Conservation (phyloP, 805 yeast genomes). For the Schizosaccharomyces japonicus region DNA sequence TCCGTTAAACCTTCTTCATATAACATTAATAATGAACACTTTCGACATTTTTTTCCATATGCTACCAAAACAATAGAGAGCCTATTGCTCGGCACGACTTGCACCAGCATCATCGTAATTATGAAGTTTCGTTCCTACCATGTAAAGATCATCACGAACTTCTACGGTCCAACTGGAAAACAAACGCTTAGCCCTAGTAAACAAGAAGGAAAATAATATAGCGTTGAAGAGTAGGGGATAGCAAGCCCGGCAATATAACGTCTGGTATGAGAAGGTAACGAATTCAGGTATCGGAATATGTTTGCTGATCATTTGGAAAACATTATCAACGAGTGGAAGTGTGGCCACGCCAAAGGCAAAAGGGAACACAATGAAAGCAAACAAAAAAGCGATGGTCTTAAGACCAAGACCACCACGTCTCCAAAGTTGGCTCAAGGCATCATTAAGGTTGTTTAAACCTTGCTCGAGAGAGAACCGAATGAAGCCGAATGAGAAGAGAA, state of each 20-base stretch:
- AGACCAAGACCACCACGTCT: too few relatives aligned
- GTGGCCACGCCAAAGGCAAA: too few relatives aligned
- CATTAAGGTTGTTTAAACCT: too few relatives aligned
- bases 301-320: background rate
- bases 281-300: background rate
- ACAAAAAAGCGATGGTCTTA: too few relatives aligned
- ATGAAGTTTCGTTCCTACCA: slow-evolving; percentile 16
- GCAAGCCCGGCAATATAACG: background rate
- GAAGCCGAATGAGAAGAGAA: too few relatives aligned
- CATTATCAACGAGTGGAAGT: background rate
- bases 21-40: too few relatives aligned
- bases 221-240: background rate
- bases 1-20: too few relatives aligned
- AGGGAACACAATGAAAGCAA: too few relatives aligned
- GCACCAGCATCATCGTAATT: slow-evolving; percentile 11
- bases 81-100: background rate
- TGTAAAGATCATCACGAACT: slow-evolving; percentile 16
- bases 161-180: slow-evolving; percentile 9
- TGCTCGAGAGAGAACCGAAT: too few relatives aligned
- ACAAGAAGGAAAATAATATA: background rate
- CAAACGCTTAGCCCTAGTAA: background rate
- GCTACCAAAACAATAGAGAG: too few relatives aligned
- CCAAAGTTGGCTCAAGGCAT: too few relatives aligned
- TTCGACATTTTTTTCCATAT: too few relatives aligned
- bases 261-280: background rate